Evolutionary conservation across 2,329 filamentous ascomycete species (phyloP), one percentile per base, ranked within the genome.

Genomic region (Microdochium nivale): DNA sequence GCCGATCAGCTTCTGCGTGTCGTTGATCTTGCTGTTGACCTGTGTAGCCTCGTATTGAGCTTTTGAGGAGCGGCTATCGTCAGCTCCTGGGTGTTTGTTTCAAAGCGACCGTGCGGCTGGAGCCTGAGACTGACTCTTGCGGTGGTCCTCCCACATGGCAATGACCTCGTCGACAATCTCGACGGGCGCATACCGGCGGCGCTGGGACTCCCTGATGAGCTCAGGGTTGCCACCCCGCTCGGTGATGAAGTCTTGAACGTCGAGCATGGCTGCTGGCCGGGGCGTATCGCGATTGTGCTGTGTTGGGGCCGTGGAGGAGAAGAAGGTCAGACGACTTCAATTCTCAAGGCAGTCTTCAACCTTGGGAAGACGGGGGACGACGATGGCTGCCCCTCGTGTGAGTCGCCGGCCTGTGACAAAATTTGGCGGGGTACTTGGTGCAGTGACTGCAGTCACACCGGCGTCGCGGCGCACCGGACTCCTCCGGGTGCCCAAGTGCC

Each of bases 141-240:
- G 82, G 70, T 92, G 88, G 62, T 92, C 89, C 67, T 95, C 87
- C 67, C 87, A 96, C 65, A 95, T 75, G 23, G 78, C 79, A 66
- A 96, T 94, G 54, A 97, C 83, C 72, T 95, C 87, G 73, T 99
- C 92, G 25, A 99, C 92, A 48, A 86, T 76, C 65, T 90, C 87
- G 63, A 90, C 88, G 14, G 84, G 79, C 48, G 89, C 91, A 74
- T 83, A 81, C 61, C 94, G 85, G 65, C 84, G 84, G 60, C 87
- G 82, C 72, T 99, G 94, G 58, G 87, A 94, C 70, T 96, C 90
- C 69, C 88, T 87, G 70, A 99, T 94, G 74, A 84, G 86, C 66
- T 95, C 87, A 16, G 90, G 89, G 72, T 97, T 83, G 61, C 94
- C 94, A 59, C 92, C 94, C 62, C 90, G 87, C 70, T 96, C 90